Conservation (phyloP, 495 filamentous ascomycete species). For the Thermochaetoides thermophila region DNA sequence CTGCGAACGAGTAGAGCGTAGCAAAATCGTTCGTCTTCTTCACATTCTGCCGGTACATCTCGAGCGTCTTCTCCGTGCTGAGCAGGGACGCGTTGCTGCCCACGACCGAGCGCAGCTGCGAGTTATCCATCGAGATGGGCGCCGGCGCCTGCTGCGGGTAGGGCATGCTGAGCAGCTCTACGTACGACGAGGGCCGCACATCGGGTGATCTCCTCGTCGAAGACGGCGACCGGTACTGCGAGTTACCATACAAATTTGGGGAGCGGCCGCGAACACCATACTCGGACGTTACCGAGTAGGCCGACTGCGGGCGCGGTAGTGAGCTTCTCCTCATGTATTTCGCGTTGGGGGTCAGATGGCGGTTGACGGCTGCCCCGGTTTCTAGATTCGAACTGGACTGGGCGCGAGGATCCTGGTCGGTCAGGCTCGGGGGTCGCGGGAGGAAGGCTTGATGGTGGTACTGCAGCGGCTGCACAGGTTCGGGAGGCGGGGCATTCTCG, state of each 20-base stretch:
- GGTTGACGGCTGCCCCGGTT: constrained; percentile 29
- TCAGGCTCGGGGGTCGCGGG: constrained; percentile 22
- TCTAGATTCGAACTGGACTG: constrained; percentile 34
- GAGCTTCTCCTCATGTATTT: constrained; percentile 35
- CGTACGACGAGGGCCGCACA: constrained; percentile 61
- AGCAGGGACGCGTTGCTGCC: constrained; percentile 81
- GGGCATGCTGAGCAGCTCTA: constrained; percentile 74
- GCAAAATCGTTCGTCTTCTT: constrained; percentile 87
- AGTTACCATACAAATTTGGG: constrained; percentile 32
- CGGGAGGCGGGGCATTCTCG: constrained; percentile 18
- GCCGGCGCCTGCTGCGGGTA: constrained; percentile 77
- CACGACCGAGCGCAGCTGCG: constrained; percentile 57
- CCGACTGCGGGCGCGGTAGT: constrained; percentile 50
- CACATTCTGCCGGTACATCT: constrained; percentile 93
- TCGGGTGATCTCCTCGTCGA: constrained; percentile 58
- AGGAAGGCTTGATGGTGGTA: constrained; percentile 38
- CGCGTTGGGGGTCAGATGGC: constrained; percentile 42
- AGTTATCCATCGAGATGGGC: constrained; percentile 60
- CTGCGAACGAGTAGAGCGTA: constrained; percentile 86
- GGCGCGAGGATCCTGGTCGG: constrained; percentile 21
- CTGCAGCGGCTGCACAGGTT: constrained; percentile 36
- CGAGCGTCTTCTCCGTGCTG: constrained; percentile 78
- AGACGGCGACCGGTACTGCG: constrained; percentile 40
- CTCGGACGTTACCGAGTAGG: constrained; percentile 60
- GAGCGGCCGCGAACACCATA: constrained; percentile 44